Conservation (phyloP, 768 basidiomycete species). For the Mycena epipterygia region DNA sequence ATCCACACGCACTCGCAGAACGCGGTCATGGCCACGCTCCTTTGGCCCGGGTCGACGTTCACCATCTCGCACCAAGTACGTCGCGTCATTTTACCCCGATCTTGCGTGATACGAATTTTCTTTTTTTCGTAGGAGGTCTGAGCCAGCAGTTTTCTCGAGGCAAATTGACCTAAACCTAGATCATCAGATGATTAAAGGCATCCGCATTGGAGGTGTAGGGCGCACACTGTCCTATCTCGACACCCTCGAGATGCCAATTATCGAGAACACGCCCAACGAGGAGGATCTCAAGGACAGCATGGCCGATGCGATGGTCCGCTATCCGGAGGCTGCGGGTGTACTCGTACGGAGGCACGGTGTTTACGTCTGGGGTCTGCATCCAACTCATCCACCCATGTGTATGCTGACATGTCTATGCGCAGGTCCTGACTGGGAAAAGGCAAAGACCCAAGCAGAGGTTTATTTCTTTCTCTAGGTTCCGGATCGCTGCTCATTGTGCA, state of each 20-base stretch:
- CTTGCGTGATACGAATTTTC: conserved; percentile 15
- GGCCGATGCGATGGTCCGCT: conserved; percentile 85
- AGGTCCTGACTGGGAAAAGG: conserved; percentile 86
- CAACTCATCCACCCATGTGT: neutral
- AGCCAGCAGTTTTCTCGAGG: neutral
- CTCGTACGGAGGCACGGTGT: conserved; percentile 86
- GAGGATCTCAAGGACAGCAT: conserved; percentile 92
- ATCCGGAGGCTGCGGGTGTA: conserved; percentile 83
- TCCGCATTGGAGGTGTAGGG: conserved; percentile 73
- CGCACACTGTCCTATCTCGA: conserved; percentile 79
- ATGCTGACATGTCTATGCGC: conserved; percentile 20
- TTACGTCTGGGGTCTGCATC: conserved; percentile 84
- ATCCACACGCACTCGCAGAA: neutral
- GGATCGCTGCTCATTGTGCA: conserved; percentile 22
- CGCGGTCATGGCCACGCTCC: conserved; percentile 66
- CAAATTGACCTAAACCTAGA: neutral
- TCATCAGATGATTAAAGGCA: conserved; percentile 90
- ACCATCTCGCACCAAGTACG: conserved; percentile 86
- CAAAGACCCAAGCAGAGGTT: conserved; percentile 90
- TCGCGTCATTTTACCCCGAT: conserved; percentile 12
- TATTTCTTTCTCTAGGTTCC: neutral
- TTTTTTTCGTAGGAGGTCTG: conserved; percentile 57
- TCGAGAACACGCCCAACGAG: conserved; percentile 92
- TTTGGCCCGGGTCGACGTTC: conserved; percentile 80
- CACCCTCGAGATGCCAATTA: conserved; percentile 88